These are phyloP conservation scores for Chrysoporthe deuterocubensis DNA, from an alignment of 2,329 filamentous ascomycete species.

Conservation along the genomic window DNA sequence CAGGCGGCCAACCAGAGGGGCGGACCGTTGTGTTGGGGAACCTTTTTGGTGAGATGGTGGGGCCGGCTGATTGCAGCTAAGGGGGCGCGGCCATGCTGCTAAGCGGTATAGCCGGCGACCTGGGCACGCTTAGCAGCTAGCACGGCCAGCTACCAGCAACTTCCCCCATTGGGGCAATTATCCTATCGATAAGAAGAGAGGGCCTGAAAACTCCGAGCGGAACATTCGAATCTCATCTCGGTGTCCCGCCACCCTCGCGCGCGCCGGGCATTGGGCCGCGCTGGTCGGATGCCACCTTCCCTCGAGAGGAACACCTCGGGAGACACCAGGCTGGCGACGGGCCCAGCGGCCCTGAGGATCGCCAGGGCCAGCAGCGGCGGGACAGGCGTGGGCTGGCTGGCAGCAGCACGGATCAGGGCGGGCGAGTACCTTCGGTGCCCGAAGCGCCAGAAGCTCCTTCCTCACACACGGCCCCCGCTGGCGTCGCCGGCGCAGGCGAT, in stretches of 20 bases:
- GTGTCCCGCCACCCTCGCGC: background rate
- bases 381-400: background rate
- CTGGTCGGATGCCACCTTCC: constrained; percentile 19
- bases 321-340: background rate
- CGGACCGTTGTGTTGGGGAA: constrained; percentile 26
- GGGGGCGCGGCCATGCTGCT: background rate
- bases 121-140: no score
- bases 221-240: constrained; percentile 4
- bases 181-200: constrained; percentile 17
- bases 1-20: constrained; percentile 21
- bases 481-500: background rate
- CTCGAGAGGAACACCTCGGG: constrained; percentile 12
- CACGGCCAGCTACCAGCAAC: background rate
- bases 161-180: constrained; percentile 6
- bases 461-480: background rate
- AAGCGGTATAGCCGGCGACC: background rate
- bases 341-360: background rate
- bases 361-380: background rate
- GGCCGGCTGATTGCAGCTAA: constrained; percentile 9
- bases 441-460: constrained; percentile 20
- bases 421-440: constrained; percentile 24
- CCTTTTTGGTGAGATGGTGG: constrained; percentile 29
- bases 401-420: background rate
- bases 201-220: constrained; percentile 12
- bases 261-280: no score